Evolutionary conservation across 2,329 filamentous ascomycete genomes (phyloP).

Genomic region (Pseudocercospora fuligena): DNA sequence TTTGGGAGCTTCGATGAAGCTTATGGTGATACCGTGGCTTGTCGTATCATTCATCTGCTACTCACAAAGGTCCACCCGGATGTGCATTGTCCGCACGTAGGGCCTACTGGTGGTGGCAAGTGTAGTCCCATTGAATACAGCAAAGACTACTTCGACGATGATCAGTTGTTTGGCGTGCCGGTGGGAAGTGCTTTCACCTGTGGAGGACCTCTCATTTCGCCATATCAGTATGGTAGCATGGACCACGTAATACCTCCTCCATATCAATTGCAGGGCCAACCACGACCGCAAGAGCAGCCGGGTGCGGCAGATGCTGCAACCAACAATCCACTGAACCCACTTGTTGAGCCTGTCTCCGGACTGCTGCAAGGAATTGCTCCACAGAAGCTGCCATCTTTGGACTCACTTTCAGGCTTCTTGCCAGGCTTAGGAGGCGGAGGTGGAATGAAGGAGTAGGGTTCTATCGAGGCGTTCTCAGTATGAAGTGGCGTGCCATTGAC

Average conservation of each 20-base stretch:
- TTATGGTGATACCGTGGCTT: slow-evolving; percentile 53
- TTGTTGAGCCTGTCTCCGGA: not conserved
- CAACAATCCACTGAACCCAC: not conserved
- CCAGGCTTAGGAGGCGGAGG: not conserved
- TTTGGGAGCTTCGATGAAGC: slow-evolving; percentile 51
- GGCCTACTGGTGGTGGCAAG: slow-evolving; percentile 38
- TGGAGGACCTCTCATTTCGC: slow-evolving; percentile 14
- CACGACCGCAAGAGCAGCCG: not conserved
- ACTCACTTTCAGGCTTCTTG: not conserved
- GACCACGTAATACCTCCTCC: not conserved
- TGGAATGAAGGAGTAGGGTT: not conserved
- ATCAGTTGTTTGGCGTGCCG: slow-evolving; percentile 25
- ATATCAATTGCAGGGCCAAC: not conserved
- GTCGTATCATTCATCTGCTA: slow-evolving; percentile 50
- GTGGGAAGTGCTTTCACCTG: slow-evolving; percentile 27
- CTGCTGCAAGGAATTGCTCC: not conserved
- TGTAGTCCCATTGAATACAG: slow-evolving; percentile 36
- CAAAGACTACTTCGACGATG: slow-evolving; percentile 36
- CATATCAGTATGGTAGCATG: not conserved
- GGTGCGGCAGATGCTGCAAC: not conserved
- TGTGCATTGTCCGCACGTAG: slow-evolving; percentile 40
- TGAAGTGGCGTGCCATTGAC: too few species aligned
- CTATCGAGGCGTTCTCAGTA: not conserved
- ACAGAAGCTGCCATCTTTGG: not conserved
- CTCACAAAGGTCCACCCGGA: slow-evolving; percentile 38